Base-by-base conservation (phyloP, 257 asterid species). In the Petunia secreta region DNA sequence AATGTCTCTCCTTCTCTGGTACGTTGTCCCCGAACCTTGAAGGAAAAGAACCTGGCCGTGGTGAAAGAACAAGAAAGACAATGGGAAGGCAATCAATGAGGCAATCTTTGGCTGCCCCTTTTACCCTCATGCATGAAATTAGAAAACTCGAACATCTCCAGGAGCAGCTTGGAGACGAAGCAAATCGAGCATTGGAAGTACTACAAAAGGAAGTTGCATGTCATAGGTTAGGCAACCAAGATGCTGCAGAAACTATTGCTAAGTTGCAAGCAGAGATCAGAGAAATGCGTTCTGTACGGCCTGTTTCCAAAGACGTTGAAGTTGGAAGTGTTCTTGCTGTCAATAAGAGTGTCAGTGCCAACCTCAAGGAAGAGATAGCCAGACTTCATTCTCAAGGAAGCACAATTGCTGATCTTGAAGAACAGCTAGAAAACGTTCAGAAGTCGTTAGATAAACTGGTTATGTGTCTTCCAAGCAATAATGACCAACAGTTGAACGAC, bases 381-480 rank as follows among this genome's bases (percentile, higher is more conserved):
- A 88, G 96, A 81, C 98, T 94, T 81, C 98, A 94, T 83, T 93
- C 98, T 2, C 98, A 94, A 80, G 98, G 98, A 83, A 93, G 97
- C 89, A 91, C 89, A 77, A 91, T 93, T 75, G 97, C 98, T 7
- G 87, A 92, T 84, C 96, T 95, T 44, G 99, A 95, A 86, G 97
- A 93, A 89, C 92, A 93, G 74, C 92, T 95, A 8, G 97, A 95
- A 89, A 91, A 88, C 54, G 99, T 95, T 69, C 98, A 95, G 91
- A 93, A 85, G 90, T 92, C 99, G 3, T 91, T 95, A 79, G 99
- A 95, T 83, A 94, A 92, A 79, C 79, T 94, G 83, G 97, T 89
- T 46, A 91, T 94, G 97, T 88, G 89, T 44, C 97, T 94, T 76
- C 98, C 98, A 15, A 82, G 87, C 80, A 90, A 86, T 75, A 85